These are phyloP conservation scores for Fusarium cyanostomum DNA, from an alignment of 2,329 filamentous ascomycete genomes.

Conservation along the genomic window DNA sequence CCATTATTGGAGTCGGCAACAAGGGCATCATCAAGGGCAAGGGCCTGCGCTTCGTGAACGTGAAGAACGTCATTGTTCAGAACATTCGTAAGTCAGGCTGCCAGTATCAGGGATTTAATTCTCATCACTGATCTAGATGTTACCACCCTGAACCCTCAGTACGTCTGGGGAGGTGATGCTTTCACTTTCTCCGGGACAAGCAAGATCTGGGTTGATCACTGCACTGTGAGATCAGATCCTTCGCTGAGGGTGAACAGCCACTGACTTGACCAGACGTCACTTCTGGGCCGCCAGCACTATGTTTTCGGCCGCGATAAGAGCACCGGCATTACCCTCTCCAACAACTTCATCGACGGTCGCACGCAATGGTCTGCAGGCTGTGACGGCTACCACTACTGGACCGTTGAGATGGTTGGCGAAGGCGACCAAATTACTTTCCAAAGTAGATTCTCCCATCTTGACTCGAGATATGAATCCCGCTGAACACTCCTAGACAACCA, in stretches of 20 bases:
- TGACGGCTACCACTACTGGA: constrained; percentile 59
- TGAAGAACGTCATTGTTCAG: constrained; percentile 49
- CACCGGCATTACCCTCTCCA: constrained; percentile 55
- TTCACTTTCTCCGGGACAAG: constrained; percentile 22
- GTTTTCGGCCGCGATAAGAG: constrained; percentile 30
- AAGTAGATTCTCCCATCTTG: neutral
- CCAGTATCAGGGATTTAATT: accelerated
- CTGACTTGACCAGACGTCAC: constrained; percentile 14
- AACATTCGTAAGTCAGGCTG: constrained; percentile 16
- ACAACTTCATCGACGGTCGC: constrained; percentile 56
- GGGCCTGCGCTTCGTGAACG: constrained; percentile 48
- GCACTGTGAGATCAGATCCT: neutral
- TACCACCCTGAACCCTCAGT: constrained; percentile 28
- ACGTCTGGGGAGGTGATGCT: constrained; percentile 34
- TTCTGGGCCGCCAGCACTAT: constrained; percentile 27
- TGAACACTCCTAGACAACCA: constrained; percentile 8
- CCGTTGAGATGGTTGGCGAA: constrained; percentile 26
- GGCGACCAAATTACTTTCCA: constrained; percentile 21
- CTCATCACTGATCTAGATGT: neutral
- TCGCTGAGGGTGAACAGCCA: accelerated
- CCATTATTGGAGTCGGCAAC: constrained; percentile 51
- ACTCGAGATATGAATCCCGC: too few species aligned
- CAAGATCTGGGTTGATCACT: constrained; percentile 35
- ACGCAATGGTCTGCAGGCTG: constrained; percentile 55
- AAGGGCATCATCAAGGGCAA: constrained; percentile 54